Conservation (phyloP, 2,329 filamentous ascomycete genomes). For the Rosellinia necatrix region DNA sequence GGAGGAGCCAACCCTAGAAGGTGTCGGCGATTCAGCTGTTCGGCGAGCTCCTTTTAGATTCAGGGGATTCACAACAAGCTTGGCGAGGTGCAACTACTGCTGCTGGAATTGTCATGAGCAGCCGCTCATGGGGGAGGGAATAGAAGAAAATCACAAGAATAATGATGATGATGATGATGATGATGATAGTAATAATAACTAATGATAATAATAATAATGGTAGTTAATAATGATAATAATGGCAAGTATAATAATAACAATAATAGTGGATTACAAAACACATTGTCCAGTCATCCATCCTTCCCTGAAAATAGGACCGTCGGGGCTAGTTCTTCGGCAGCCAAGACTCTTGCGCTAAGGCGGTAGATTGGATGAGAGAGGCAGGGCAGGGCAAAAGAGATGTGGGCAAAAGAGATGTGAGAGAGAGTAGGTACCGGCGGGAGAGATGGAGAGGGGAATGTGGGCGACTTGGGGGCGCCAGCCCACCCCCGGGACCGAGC, state of each 20-base stretch:
- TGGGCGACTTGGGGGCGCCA: too few relatives aligned
- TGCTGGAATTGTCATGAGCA: background rate
- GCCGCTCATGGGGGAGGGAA: background rate
- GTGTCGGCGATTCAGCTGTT: background rate
- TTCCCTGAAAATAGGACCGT: conserved; percentile 14
- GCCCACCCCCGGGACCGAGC: conserved; percentile 14
- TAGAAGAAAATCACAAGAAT: background rate
- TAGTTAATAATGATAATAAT: too few relatives aligned
- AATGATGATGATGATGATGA: too few relatives aligned
- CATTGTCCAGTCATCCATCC: conserved; percentile 2
- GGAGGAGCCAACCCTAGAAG: background rate
- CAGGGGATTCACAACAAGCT: background rate
- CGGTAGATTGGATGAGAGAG: background rate
- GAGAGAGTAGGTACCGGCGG: too few relatives aligned
- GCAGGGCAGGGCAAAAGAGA: background rate
- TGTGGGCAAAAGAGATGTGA: background rate
- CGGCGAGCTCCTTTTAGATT: conserved; percentile 2
- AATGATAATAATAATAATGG: too few relatives aligned
- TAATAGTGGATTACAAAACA: background rate
- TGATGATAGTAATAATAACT: too few relatives aligned
- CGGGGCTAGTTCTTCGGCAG: background rate
- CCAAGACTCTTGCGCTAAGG: too few relatives aligned
- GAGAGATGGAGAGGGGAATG: too few relatives aligned
- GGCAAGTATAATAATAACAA: background rate
- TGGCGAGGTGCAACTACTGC: background rate